Conservation (phyloP, 75 land plant species). For the Pinus tabuliformis region DNA sequence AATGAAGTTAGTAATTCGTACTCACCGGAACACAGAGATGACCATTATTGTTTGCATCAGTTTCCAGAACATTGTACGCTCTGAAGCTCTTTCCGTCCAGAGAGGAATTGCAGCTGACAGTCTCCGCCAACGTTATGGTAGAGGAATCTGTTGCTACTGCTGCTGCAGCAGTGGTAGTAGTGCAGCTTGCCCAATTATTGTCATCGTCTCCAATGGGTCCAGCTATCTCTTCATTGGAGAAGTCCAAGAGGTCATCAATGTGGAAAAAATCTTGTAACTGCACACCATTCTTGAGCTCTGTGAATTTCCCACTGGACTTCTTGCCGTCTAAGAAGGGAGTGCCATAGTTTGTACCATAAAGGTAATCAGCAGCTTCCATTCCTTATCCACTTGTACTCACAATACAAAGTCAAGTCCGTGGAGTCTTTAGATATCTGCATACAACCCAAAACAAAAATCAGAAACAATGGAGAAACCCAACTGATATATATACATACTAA, state of each 20-base stretch:
- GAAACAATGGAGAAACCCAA: neutral
- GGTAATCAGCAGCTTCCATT: slow-evolving; percentile 8
- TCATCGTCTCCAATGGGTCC: slow-evolving; percentile 16
- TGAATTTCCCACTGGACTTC: slow-evolving; percentile 10
- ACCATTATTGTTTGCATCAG: slow-evolving; percentile 28
- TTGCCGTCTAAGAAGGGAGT: slow-evolving; percentile 8
- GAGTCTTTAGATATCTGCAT: neutral
- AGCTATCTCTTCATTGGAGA: slow-evolving; percentile 61
- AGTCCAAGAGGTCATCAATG: slow-evolving; percentile 77
- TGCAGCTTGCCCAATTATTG: slow-evolving; percentile 10
- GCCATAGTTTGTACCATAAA: slow-evolving; percentile 1
- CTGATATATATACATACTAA: too few species aligned
- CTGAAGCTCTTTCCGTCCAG: slow-evolving; percentile 12
- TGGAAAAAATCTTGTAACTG: slow-evolving; percentile 30
- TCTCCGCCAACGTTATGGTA: slow-evolving; percentile 34
- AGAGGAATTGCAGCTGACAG: slow-evolving; percentile 39
- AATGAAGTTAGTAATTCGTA: neutral
- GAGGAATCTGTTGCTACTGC: slow-evolving; percentile 35
- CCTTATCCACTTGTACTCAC: neutral
- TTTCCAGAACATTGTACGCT: slow-evolving; percentile 18
- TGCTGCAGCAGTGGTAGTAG: slow-evolving; percentile 4
- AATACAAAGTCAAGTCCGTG: neutral
- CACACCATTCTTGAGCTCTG: slow-evolving; percentile 14
- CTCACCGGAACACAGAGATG: slow-evolving; percentile 68
- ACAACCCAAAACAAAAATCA: slow-evolving; percentile 3